Evolutionary conservation across 2,329 filamentous ascomycete species (phyloP).

Genomic region (Epichloe gansuensis): DNA sequence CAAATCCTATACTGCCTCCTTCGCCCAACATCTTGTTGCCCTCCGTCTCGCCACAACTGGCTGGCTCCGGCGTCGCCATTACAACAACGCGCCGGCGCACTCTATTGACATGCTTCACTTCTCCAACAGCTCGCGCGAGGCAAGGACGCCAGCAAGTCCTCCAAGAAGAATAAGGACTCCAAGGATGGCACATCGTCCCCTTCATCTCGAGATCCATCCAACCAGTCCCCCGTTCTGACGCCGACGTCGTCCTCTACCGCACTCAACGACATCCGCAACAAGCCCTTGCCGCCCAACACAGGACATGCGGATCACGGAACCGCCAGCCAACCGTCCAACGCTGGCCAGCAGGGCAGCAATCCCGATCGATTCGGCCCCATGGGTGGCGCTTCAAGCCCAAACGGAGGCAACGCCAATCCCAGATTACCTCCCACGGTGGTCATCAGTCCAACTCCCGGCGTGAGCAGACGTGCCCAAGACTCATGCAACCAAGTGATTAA

Average conservation of each 20-base stretch:
- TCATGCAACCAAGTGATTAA: neutral
- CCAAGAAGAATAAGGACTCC: constrained; percentile 59
- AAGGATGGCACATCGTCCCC: constrained; percentile 74
- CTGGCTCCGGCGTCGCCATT: constrained; percentile 1
- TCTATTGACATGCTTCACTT: constrained; percentile 8
- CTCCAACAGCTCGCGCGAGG: constrained; percentile 69
- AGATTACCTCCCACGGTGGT: constrained; percentile 72
- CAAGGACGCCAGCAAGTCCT: constrained; percentile 76
- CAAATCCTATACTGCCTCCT: neutral
- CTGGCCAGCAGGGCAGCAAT: constrained; percentile 22
- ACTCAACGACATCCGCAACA: constrained; percentile 74
- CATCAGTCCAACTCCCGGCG: constrained; percentile 87
- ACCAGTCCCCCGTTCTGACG: constrained; percentile 54
- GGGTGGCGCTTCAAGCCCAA: constrained; percentile 23
- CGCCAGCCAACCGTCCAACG: constrained; percentile 27
- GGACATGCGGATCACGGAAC: constrained; percentile 28
- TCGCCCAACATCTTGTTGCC: constrained; percentile 9
- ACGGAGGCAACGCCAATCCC: constrained; percentile 20
- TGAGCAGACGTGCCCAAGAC: constrained; percentile 31
- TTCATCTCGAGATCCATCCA: constrained; percentile 40
- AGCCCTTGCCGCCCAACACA: constrained; percentile 53
- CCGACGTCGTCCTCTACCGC: constrained; percentile 84
- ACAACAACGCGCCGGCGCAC: constrained; percentile 4
- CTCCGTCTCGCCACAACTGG: neutral
- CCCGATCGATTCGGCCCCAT: constrained; percentile 30